Percentiles rank a stretch among this genome's conserved stretches.
Conservation (phyloP, 2,329 filamentous ascomycete species). For the Ophiognomonia clavigignenti-juglandacearum region DNA sequence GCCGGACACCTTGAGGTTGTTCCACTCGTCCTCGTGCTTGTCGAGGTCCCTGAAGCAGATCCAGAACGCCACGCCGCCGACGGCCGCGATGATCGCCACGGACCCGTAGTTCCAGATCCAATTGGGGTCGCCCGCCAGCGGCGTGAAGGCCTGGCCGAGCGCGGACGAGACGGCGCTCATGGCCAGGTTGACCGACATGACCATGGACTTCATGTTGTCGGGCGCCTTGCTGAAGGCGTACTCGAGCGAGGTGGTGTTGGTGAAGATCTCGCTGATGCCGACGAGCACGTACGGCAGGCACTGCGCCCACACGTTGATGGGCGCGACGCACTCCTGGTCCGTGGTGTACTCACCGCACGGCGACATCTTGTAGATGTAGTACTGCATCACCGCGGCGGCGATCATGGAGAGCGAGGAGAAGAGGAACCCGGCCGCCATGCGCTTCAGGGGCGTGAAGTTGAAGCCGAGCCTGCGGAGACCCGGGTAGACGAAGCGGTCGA, state of each 20-base stretch:
- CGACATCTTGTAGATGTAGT: conserved; percentile 60
- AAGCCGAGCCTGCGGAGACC: conserved; percentile 58
- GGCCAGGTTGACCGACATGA: conserved; percentile 64
- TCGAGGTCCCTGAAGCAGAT: conserved; percentile 62
- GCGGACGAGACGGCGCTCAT: conserved; percentile 66
- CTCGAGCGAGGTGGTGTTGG: conserved; percentile 59
- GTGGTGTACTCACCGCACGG: conserved; percentile 52
- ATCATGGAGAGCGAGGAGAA: conserved; percentile 59
- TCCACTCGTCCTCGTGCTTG: conserved; percentile 62
- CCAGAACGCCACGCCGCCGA: conserved; percentile 65
- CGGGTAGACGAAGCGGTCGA: conserved; percentile 67
- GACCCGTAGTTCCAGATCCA: conserved; percentile 68
- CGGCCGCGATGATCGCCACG: conserved; percentile 56
- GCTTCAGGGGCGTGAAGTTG: conserved; percentile 70
- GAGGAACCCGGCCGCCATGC: conserved; percentile 67
- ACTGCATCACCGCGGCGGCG: conserved; percentile 50
- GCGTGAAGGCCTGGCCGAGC: conserved; percentile 63
- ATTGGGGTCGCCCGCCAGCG: conserved; percentile 58
- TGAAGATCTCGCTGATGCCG: conserved; percentile 48
- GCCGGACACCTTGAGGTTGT: conserved; percentile 49
- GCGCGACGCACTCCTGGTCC: conserved; percentile 34
- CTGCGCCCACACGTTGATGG: conserved; percentile 63
- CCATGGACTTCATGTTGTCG: conserved; percentile 75
- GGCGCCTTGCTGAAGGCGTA: conserved; percentile 76
- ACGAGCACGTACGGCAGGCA: conserved; percentile 46